phyloP scores from a whole-genome alignment of 1,284 basidiomycete species.

The Phaffia rhodozyma region DNA sequence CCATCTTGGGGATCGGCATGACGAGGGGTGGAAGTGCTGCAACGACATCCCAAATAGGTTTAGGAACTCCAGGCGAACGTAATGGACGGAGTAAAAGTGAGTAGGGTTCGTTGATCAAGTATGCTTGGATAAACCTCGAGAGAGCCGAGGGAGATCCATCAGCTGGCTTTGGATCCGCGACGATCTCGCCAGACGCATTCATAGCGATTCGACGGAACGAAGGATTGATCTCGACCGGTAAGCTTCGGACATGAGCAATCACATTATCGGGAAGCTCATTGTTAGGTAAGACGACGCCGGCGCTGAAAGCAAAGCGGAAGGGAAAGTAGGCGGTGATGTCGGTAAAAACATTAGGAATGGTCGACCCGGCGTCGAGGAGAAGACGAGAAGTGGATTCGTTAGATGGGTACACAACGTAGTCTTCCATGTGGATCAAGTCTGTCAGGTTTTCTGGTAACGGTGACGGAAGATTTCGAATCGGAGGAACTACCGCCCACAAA shows the following conservation, averaged over 20 bases:
- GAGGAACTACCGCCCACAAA: slow-evolving; percentile 1
- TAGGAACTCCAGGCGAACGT: neutral
- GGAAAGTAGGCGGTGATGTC: slow-evolving; percentile 6
- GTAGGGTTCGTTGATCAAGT: slow-evolving; percentile 3
- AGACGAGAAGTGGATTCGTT: neutral
- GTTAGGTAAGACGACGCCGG: neutral
- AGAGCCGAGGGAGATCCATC: neutral
- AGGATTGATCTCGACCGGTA: slow-evolving; percentile 4
- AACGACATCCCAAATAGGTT: neutral
- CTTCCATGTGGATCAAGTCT: slow-evolving; percentile 10
- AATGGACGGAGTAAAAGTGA: neutral
- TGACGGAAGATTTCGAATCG: slow-evolving; percentile 1
- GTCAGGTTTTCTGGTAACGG: slow-evolving; percentile 8
- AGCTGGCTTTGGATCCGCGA: neutral
- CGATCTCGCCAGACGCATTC: slow-evolving; percentile 1
- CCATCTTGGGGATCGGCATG: slow-evolving; percentile 29
- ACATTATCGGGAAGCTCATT: neutral
- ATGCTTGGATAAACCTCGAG: slow-evolving; percentile 4
- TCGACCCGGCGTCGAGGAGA: slow-evolving; percentile 1
- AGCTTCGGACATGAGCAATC: slow-evolving; percentile 1
- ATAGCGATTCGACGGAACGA: neutral
- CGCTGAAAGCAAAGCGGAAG: slow-evolving; percentile 3
- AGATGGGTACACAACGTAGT: slow-evolving; percentile 6
- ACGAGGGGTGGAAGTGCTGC: slow-evolving; percentile 23
- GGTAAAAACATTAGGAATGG: slow-evolving; percentile 1